Evolutionary conservation across 83 land plant species (phyloP), one percentile per base, ranked within the genome.

Genomic region (Diphasiastrum complanatum): DNA sequence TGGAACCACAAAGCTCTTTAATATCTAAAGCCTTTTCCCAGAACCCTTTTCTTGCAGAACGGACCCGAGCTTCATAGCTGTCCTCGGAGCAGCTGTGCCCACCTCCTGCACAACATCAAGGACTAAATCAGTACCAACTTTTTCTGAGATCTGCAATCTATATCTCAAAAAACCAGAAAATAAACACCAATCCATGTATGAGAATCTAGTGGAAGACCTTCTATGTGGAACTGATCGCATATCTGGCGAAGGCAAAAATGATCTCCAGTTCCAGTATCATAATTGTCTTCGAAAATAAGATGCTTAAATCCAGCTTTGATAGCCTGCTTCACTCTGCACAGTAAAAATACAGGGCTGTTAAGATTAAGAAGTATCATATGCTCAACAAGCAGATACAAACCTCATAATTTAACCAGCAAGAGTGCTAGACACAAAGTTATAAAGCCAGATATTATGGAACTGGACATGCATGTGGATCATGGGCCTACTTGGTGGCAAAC

Each of bases 201-300:
- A 40, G 16, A 8, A 40, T 24, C n/a, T n/a, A n/a, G n/a, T n/a
- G n/a, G n/a, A n/a, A n/a, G n/a, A 83, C 92, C 97, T 75, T 72
- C 70, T 41, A 89, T 80, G 59, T 84, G 81, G 34, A 61, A 75
- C 54, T 90, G 97, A 63, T 90, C 97, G 69, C 97, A 90, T 36
- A 90, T 90, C 59, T 90, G 97, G 53, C 97, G 78, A 38, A 90
- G 75, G 5, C 95, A 90, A 64, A 86, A 90, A 72, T 90, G 97
- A 51, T 87, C 97, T 47, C 97, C 97, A 59, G 89, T 86, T 47
- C 97, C 97, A 65, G 93, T 86, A 62, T 90, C 97, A 72, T 90
- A 87, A 62, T 90, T 90, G 53, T 90, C 97, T 64, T 87, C 97
- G 71, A 90, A 90, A 1, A 90, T 64, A 6, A 90, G 78, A 66